Conservation (phyloP, 1,284 basidiomycete genomes). For the Erythrobasidium hasegawianum region DNA sequence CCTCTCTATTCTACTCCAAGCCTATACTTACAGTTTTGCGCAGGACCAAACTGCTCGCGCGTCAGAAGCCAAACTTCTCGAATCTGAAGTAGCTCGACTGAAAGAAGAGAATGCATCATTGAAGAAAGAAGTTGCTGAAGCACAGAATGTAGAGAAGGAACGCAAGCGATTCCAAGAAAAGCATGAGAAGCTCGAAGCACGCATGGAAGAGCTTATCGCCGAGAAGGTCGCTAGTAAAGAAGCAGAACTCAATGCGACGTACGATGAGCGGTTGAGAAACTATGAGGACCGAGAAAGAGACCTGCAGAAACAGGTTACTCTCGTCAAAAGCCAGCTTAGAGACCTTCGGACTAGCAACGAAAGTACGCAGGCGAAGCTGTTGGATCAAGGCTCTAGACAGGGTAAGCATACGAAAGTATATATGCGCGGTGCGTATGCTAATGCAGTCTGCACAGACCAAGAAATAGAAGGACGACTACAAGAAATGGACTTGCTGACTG, state of each 20-base stretch:
- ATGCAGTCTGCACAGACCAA: constrained; percentile 62
- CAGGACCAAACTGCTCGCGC: constrained; percentile 86
- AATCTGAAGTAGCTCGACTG: constrained; percentile 65
- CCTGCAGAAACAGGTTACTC: constrained; percentile 74
- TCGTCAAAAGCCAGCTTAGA: constrained; percentile 79
- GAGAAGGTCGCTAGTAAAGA: constrained; percentile 84
- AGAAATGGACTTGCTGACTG: constrained; percentile 86
- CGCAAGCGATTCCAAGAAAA: constrained; percentile 70
- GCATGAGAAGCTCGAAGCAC: constrained; percentile 74
- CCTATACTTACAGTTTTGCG: constrained; percentile 36
- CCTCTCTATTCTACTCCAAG: background rate
- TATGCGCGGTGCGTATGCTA: constrained; percentile 21
- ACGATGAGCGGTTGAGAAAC: constrained; percentile 90
- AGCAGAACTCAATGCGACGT: constrained; percentile 90
- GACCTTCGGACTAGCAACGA: constrained; percentile 88
- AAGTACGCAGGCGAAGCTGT: constrained; percentile 79
- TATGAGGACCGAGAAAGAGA: constrained; percentile 95
- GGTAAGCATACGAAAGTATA: constrained; percentile 56
- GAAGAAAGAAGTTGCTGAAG: constrained; percentile 65
- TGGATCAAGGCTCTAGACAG: constrained; percentile 82
- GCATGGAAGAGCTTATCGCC: constrained; percentile 85
- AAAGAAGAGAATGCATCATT: constrained; percentile 75
- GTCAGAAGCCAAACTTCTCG: constrained; percentile 69
- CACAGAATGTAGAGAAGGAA: constrained; percentile 63
- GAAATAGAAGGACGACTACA: constrained; percentile 81